Evolutionary conservation across 1,284 basidiomycete genomes (phyloP), one percentile per base, ranked within the genome.

Genomic region (Rhizopogon parksii): DNA sequence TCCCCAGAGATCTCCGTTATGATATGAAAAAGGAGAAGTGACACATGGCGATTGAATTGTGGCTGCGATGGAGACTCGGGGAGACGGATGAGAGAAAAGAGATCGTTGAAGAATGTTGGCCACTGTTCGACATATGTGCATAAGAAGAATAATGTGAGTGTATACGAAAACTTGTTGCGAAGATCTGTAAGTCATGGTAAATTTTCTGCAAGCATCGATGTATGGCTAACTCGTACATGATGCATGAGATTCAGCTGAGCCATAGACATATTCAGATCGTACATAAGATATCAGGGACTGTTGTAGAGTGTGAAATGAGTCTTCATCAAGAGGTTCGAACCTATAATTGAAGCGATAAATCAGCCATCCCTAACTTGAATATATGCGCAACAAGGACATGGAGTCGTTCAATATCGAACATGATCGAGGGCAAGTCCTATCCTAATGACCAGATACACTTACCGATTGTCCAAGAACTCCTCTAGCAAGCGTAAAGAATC

Each of bases 141-240:
- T 46, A 98, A 79, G 72, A 99, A 95, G 68, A 99, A 85, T 52
- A 97, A 80, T 0, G 95, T 89, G 43, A 98, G 77, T n/a, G 94
- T 95, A 73, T 97, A 95, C 14, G 94, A 92, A 67, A 98, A 91
- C 71, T 99, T 99, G 78, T 99, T 99, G 64, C 94, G 85, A 53
- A 96, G 71, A 70, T 88, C 91, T 92, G 51, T 25, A 49, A 37
- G 36, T 32, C 36, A 47, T 8, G 36, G 42, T 38, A 49, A 42
- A 38, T 53, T 32, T 59, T 51, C 55, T 52, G 53, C 32, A 47
- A 30, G 37, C 25, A 32, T 42, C 6, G 12, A 43, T 36, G 39
- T 8, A 4, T 15, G 49, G 25, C 36, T 35, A 55, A 32, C 27
- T 76, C 89, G 67, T 65, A 90, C 89, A 93, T 45, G 82, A 63